Percentiles rank a stretch among this genome's conserved stretches.
Evolutionary conservation across 2,329 filamentous ascomycete genomes (phyloP).

Genomic region (Botryotinia narcissicola): DNA sequence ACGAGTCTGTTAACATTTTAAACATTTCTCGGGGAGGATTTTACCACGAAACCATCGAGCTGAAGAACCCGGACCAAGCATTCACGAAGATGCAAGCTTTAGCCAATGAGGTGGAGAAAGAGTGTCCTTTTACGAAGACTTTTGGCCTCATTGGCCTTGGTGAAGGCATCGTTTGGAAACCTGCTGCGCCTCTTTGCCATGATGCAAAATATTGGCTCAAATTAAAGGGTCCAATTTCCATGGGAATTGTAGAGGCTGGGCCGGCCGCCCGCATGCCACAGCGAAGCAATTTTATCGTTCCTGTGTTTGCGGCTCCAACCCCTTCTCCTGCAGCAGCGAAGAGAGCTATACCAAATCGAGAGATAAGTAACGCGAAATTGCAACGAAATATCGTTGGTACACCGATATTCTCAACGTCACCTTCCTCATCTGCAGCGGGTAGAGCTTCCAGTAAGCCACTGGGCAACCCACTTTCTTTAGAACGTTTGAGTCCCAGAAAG

Average conservation of each 20-base stretch:
- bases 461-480: neutral
- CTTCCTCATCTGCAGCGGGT: neutral
- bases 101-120: slow-evolving; percentile 27
- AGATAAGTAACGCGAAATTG: neutral
- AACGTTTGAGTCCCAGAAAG: neutral
- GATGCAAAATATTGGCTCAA: slow-evolving; percentile 32
- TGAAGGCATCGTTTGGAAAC: slow-evolving; percentile 35
- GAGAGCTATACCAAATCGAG: fast-evolving
- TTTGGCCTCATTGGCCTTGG: slow-evolving; percentile 28
- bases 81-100: slow-evolving; percentile 20
- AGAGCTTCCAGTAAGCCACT: neutral
- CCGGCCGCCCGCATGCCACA: neutral
- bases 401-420: neutral
- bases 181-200: slow-evolving; percentile 23
- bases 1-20: slow-evolving; percentile 23
- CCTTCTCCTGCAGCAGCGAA: neutral
- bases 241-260: neutral
- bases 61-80: slow-evolving; percentile 2
- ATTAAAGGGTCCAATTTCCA: slow-evolving; percentile 26
- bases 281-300: neutral
- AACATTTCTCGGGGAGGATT: slow-evolving; percentile 31
- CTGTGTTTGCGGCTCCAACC: neutral
- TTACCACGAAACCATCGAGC: slow-evolving; percentile 21
- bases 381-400: too few species aligned
- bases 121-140: slow-evolving; percentile 31